These are phyloP conservation scores for Cinnamomum chago DNA, from an alignment of 164 flowering plant species.

Conservation along the genomic window DNA sequence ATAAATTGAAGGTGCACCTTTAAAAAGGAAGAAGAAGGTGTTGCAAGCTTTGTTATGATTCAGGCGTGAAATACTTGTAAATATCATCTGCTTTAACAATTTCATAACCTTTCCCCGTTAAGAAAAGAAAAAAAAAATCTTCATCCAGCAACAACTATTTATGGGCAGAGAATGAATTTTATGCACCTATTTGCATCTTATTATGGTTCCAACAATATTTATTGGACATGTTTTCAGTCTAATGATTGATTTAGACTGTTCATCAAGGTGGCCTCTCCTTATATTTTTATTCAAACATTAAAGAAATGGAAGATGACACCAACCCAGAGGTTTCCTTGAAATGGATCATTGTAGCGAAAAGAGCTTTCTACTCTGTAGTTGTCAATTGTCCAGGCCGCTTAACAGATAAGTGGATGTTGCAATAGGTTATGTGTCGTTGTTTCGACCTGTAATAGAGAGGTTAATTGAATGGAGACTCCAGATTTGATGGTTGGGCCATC, in stretches of 20 bases:
- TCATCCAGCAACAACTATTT: too few relatives aligned
- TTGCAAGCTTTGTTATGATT: not conserved
- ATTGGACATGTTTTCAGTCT: too few relatives aligned
- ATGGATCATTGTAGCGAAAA: not conserved
- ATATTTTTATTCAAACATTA: not conserved
- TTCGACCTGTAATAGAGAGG: not conserved
- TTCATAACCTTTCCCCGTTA: too few relatives aligned
- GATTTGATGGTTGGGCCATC: not conserved
- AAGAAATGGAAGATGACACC: not conserved
- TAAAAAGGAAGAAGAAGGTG: not conserved
- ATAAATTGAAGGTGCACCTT: too few relatives aligned
- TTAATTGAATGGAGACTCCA: not conserved
- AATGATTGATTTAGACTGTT: not conserved
- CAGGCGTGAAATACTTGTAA: not conserved
- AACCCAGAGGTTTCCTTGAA: not conserved
- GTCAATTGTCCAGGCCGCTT: not conserved
- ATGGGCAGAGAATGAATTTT: not conserved
- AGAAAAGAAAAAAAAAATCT: too few relatives aligned
- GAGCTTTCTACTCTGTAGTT: not conserved
- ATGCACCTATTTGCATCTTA: not conserved
- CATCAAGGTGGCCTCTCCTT: not conserved
- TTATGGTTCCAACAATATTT: too few relatives aligned
- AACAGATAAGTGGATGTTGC: not conserved
- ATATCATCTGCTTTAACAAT: not conserved
- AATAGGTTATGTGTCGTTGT: too few relatives aligned